Percentiles rank a stretch among this genome's conserved stretches.
These are phyloP conservation scores for Podospora appendiculata DNA, from an alignment of 495 filamentous ascomycete genomes.

Conservation along the genomic window DNA sequence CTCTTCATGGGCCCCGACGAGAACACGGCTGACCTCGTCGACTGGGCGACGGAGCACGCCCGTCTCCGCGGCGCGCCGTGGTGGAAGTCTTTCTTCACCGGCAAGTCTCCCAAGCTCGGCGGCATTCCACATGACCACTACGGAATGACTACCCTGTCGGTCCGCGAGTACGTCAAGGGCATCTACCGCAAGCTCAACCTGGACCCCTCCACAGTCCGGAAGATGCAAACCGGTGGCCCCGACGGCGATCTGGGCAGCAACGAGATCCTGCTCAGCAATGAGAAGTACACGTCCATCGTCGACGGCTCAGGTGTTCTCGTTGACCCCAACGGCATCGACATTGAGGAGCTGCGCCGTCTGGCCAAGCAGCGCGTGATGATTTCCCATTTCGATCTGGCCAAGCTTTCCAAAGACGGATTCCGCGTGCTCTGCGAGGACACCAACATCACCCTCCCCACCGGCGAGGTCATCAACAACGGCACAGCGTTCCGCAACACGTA, in stretches of 20 bases:
- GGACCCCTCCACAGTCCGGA: constrained; percentile 71
- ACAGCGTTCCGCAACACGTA: constrained; percentile 95
- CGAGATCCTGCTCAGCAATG: constrained; percentile 90
- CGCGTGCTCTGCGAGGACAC: constrained; percentile 88
- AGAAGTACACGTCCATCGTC: constrained; percentile 88
- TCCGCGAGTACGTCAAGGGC: constrained; percentile 89
- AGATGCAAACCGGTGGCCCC: constrained; percentile 95
- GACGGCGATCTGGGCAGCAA: constrained; percentile 97
- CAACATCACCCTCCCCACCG: constrained; percentile 75
- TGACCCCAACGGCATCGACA: constrained; percentile 83
- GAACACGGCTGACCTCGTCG: constrained; percentile 94
- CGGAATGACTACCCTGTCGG: constrained; percentile 96
- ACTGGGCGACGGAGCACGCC: constrained; percentile 97
- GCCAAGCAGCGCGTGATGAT: constrained; percentile 89
- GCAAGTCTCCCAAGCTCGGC: constrained; percentile 90
- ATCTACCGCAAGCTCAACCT: constrained; percentile 94
- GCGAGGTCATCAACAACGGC: constrained; percentile 83
- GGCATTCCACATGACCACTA: constrained; percentile 95
- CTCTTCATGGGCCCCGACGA: constrained; percentile 98
- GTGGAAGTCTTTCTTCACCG: constrained; percentile 99
- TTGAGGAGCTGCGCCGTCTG: constrained; percentile 71
- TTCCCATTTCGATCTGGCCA: constrained; percentile 72
- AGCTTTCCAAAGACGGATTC: constrained; percentile 82
- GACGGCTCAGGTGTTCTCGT: constrained; percentile 93
- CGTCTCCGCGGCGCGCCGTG: constrained; percentile 80